Evolutionary conservation across 805 yeast genomes (phyloP).

Genomic region (Hanseniaspora thailandica): DNA sequence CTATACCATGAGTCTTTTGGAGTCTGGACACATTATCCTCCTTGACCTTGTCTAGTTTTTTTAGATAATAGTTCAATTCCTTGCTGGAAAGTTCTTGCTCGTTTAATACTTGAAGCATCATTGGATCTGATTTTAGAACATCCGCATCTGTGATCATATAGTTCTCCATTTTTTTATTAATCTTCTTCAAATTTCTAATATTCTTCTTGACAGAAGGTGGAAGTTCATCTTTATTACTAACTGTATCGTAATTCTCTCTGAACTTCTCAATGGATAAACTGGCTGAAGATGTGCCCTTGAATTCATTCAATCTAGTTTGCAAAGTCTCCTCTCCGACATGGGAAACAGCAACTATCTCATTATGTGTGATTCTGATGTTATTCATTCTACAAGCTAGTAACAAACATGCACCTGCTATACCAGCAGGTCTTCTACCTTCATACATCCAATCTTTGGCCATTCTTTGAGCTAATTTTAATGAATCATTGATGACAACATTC

Average conservation of each 20-base stretch:
- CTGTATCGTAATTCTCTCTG: slow-evolving; percentile 33
- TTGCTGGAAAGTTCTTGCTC: slow-evolving; percentile 37
- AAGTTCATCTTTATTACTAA: slow-evolving; percentile 35
- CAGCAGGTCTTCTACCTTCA: slow-evolving; percentile 96
- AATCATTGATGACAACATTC: slow-evolving; percentile 73
- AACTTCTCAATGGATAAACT: slow-evolving; percentile 61
- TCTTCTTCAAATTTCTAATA: slow-evolving; percentile 38
- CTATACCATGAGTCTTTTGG: slow-evolving; percentile 27
- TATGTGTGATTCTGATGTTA: slow-evolving; percentile 78
- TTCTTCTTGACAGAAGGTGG: slow-evolving; percentile 78
- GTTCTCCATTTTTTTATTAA: slow-evolving; percentile 29
- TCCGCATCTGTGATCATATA: slow-evolving; percentile 30
- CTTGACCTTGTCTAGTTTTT: slow-evolving; percentile 26
- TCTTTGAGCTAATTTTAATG: slow-evolving; percentile 70
- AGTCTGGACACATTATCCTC: slow-evolving; percentile 22
- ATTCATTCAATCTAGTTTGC: slow-evolving; percentile 81
- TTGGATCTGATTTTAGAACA: slow-evolving; percentile 33
- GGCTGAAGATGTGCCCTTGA: slow-evolving; percentile 65
- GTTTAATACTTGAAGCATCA: slow-evolving; percentile 34
- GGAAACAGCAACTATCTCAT: slow-evolving; percentile 89
- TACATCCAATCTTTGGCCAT: slow-evolving; percentile 94
- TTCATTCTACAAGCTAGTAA: slow-evolving; percentile 94
- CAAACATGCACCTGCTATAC: slow-evolving; percentile 94
- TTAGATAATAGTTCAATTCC: slow-evolving; percentile 32
- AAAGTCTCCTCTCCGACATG: slow-evolving; percentile 91